Evolutionary conservation across 345 rosid species (phyloP), one percentile per base, ranked within the genome.

Genomic region (Lepidium africanum): DNA sequence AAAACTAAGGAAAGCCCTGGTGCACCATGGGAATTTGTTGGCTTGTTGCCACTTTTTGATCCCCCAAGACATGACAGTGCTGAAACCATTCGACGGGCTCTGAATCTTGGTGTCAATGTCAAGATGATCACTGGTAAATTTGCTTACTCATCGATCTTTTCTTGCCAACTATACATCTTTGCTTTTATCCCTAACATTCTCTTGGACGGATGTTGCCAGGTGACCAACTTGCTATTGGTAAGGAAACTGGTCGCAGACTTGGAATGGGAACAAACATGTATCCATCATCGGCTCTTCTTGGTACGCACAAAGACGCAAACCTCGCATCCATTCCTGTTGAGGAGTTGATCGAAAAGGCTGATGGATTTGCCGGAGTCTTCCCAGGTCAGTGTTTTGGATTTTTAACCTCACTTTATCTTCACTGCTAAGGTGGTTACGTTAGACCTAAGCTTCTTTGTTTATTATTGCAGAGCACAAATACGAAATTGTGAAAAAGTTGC

Each of bases 201-300:
- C 54, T 40, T 73, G 53, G 45, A 33, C 15, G 10, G 49, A 59
- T 51, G 35, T 50, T 71, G 43, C 52, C 75, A 83, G 98, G 98
- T 69, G 98, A 93, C 82, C 97, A 93, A 69, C 97, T 93, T 73
- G 98, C 98, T 70, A 93, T 93, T 69, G 97, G 59, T 60, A 93
- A 93, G 81, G 98, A 93, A 83, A 93, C 98, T 51, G 98, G 97
- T 23, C 74, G 98, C 71, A 86, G 97, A 82, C 98, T 93, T 70
- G 98, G 98, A 67, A 93, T 93, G 98, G 98, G 98, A 73, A 90
- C 98, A 71, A 93, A 93, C 73, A 93, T 93, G 98, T 93, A 93
- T 67, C 98, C 98, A 5, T 93, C 98, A 72, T 86, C 97, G 4
- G 82, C 98, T 70, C 76, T 93, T 79, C 94, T 93, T 9, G 98